These are phyloP conservation scores for Pochonia chlamydosporia DNA, from an alignment of 2,329 filamentous ascomycete species.

Conservation along the genomic window DNA sequence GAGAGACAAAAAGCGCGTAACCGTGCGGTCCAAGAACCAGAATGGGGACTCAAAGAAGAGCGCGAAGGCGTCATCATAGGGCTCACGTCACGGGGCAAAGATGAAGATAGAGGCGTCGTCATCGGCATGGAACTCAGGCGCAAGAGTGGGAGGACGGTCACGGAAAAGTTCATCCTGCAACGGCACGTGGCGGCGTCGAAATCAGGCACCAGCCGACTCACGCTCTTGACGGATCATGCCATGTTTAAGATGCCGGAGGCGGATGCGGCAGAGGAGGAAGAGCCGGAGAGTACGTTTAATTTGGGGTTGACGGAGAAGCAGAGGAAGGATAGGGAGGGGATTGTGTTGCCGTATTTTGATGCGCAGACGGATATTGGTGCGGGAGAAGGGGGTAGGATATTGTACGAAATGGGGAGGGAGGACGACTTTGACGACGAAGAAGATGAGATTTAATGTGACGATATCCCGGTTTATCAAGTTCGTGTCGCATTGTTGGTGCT, in stretches of 20 bases:
- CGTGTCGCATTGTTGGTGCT: no score
- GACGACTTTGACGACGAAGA: slow-evolving; percentile 97
- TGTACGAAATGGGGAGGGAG: slow-evolving; percentile 95
- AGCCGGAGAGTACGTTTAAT: slow-evolving; percentile 74
- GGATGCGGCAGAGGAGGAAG: slow-evolving; percentile 31
- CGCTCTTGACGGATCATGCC: slow-evolving; percentile 72
- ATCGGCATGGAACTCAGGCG: slow-evolving; percentile 82
- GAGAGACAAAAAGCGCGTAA: slow-evolving; percentile 70
- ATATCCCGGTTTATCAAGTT: no score
- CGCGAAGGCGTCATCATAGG: slow-evolving; percentile 75
- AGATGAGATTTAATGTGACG: slow-evolving; percentile 76
- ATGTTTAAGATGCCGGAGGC: slow-evolving; percentile 49
- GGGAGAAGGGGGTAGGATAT: slow-evolving; percentile 83
- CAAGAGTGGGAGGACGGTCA: slow-evolving; percentile 71
- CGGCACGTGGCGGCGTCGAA: neutral
- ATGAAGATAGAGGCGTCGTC: slow-evolving; percentile 48
- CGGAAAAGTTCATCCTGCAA: slow-evolving; percentile 56
- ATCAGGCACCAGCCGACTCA: slow-evolving; percentile 29
- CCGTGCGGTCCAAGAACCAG: slow-evolving; percentile 67
- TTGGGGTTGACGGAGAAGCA: slow-evolving; percentile 88
- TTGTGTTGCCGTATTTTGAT: slow-evolving; percentile 94
- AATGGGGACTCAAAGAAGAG: slow-evolving; percentile 72
- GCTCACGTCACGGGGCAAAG: slow-evolving; percentile 44
- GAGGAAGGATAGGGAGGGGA: slow-evolving; percentile 74
- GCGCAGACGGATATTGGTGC: slow-evolving; percentile 75